These are phyloP conservation scores for Populus deltoides DNA, from an alignment of 345 rosid genomes.

Conservation along the genomic window DNA sequence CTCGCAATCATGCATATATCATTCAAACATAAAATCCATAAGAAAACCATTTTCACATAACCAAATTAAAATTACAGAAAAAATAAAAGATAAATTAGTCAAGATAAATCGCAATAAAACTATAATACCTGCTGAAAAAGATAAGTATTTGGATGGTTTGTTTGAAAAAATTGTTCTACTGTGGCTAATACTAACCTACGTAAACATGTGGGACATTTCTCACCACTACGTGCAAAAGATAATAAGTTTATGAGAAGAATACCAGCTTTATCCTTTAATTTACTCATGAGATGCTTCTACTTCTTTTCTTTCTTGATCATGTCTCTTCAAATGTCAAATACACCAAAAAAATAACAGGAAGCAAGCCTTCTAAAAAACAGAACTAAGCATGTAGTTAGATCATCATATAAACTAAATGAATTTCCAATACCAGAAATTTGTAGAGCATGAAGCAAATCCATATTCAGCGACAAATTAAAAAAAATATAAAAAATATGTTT, in stretches of 20 bases:
- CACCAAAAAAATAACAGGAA: not conserved
- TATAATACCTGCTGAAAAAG: slow-evolving; percentile 76
- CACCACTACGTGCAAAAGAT: slow-evolving; percentile 70
- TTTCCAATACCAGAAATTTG: no score
- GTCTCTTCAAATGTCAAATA: not conserved
- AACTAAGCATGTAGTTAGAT: not conserved
- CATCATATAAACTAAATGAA: not conserved
- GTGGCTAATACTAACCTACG: slow-evolving; percentile 53
- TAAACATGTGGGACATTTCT: slow-evolving; percentile 81
- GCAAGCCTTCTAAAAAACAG: not conserved
- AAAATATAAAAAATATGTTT: no score
- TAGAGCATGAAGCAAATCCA: slow-evolving; percentile 93
- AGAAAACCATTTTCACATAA: not conserved
- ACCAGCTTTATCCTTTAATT: not conserved
- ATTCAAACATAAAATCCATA: not conserved
- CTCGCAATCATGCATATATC: not conserved
- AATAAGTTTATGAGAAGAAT: not conserved
- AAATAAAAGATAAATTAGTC: not conserved
- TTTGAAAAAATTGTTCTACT: slow-evolving; percentile 72
- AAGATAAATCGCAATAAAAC: not conserved
- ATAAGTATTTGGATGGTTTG: slow-evolving; percentile 82
- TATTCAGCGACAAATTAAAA: not conserved
- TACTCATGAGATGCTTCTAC: not conserved
- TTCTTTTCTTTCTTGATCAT: not conserved
- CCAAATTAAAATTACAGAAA: not conserved